phyloP scores from a whole-genome alignment of 2,329 filamentous ascomycete species.

The Cadophora luteo-olivacea region DNA sequence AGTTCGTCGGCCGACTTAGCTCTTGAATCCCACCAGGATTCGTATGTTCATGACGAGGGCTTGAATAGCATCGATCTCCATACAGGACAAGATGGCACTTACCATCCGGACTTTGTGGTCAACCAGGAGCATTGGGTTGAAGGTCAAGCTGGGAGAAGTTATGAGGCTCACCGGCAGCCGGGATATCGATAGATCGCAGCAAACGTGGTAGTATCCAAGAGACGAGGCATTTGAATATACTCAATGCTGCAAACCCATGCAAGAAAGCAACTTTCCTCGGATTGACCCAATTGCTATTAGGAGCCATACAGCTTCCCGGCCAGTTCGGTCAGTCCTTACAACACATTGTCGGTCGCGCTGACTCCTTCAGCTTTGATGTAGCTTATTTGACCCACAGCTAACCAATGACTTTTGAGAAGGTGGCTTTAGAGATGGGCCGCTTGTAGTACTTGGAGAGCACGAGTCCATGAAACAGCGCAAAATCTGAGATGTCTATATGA shows the following conservation, averaged over 20 bases:
- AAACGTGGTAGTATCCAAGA: neutral
- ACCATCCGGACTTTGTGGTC: slow-evolving; percentile 30
- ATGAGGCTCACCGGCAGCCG: neutral
- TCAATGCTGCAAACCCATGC: neutral
- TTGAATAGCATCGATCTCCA: slow-evolving; percentile 15
- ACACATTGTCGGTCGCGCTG: neutral
- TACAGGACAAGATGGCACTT: slow-evolving; percentile 27
- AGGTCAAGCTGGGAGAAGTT: neutral
- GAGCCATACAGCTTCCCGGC: neutral
- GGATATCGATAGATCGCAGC: neutral
- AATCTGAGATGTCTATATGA: neutral
- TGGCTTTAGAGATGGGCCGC: neutral
- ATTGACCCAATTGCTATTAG: neutral
- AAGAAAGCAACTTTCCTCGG: no score
- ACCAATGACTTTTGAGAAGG: neutral
- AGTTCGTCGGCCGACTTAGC: slow-evolving; percentile 19
- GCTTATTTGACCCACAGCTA: neutral
- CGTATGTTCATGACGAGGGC: slow-evolving; percentile 20
- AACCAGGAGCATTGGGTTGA: slow-evolving; percentile 27
- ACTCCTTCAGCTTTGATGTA: neutral
- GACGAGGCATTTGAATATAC: neutral
- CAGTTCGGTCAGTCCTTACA: neutral
- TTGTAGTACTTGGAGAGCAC: neutral
- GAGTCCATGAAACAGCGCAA: neutral
- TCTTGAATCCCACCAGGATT: slow-evolving; percentile 26